Base-by-base conservation (phyloP, 2,329 filamentous ascomycete genomes). In the Aspergillus udagawae region DNA sequence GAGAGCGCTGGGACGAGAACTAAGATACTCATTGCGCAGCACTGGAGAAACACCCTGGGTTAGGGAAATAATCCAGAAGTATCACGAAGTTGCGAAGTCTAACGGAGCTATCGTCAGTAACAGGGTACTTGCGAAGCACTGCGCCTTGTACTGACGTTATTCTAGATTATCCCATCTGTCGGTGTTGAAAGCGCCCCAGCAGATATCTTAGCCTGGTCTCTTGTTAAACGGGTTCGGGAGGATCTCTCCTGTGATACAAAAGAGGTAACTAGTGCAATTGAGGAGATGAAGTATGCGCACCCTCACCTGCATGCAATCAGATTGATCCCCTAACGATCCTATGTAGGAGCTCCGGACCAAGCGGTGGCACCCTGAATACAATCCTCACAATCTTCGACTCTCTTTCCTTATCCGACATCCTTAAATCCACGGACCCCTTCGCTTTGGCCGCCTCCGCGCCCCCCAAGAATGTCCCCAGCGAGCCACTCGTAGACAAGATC, bases 1-100 rank as follows among this genome's bases (percentile, higher is more conserved):
- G 48, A 50, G n/a, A 35, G 32, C 51, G 2, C 3, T 21, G 47
- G 41, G 48, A 29, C 49, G 55, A 61, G 29, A 61, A 53, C 23
- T 29, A 49, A 47, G 21, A 27, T 7, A 14, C 44, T 4, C 12
- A 14, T 27, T 21, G 21, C 58, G 38, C 54, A 79, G 79, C 50
- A 87, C 86, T 4, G 86, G 86, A 50, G 86, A 88, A 68, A 79
- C 82, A 0, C 83, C 84, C 2, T 89, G 86, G 85, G 77, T 86
- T 42, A 80, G 80, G 60, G 79, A 84, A 49, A 86, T 88, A 75
- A 79, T 87, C 55, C 71, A 80, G 21, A 83, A 85, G 64, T 87
- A 86, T 65, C 80, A 88, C 60, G 77, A 80, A 8, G 79, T 75
- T 1, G 86, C 86, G 6, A 83, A 85, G 65, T 72, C 76, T 50